Conservation (phyloP, 768 basidiomycete genomes). For the Russula lepida region DNA sequence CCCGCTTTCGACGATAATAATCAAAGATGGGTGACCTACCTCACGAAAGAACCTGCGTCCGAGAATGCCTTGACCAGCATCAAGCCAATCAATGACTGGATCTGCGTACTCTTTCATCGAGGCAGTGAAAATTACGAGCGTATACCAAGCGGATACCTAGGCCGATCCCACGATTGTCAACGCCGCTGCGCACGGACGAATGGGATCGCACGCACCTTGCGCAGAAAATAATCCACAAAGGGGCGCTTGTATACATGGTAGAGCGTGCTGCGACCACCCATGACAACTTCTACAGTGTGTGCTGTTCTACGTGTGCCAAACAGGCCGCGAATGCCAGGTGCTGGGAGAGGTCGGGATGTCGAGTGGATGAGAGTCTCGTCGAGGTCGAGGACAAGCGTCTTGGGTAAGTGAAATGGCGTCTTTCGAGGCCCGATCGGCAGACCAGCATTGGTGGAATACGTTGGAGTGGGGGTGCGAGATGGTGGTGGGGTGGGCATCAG, state of each 20-base stretch:
- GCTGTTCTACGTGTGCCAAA: constrained; percentile 42
- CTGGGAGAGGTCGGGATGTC: constrained; percentile 68
- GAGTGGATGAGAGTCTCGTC: constrained; percentile 99
- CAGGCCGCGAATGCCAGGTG: constrained; percentile 46
- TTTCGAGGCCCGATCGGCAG: constrained; percentile 45
- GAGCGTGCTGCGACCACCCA: constrained; percentile 79
- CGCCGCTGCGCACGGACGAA: background rate
- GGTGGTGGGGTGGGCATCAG: constrained; percentile 16
- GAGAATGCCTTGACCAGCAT: constrained; percentile 87
- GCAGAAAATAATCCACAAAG: constrained; percentile 90
- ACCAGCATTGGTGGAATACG: constrained; percentile 37
- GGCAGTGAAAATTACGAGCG: constrained; percentile 96
- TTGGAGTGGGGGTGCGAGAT: constrained; percentile 23
- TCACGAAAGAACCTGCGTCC: constrained; percentile 86
- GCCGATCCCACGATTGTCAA: background rate
- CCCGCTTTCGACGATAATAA: background rate
- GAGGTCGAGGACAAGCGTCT: constrained; percentile 93
- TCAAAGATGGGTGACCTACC: constrained; percentile 31
- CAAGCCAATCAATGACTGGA: constrained; percentile 99
- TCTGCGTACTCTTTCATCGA: constrained; percentile 99
- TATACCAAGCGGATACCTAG: constrained; percentile 99
- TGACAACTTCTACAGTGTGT: constrained; percentile 87
- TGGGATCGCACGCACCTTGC: constrained; percentile 51
- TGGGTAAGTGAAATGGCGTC: constrained; percentile 72
- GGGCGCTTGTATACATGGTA: constrained; percentile 99